phyloP scores from a whole-genome alignment of 164 flowering plant species.

The Nymphaea thermarum region DNA sequence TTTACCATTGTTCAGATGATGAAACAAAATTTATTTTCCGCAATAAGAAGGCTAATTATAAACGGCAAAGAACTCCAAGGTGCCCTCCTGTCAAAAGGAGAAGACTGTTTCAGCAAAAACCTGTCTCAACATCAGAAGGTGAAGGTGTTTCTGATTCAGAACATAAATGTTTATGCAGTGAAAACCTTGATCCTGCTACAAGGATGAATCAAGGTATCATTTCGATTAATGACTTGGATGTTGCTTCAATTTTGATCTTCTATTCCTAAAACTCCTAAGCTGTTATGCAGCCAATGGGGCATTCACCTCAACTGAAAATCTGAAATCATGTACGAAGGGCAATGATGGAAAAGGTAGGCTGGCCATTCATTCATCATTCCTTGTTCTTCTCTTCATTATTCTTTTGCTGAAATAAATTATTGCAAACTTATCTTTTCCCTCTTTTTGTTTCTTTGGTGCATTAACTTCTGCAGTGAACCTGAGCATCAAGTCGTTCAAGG shows the following conservation, averaged over 20 bases:
- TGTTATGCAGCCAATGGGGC: not conserved
- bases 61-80: slow-evolving; percentile 57
- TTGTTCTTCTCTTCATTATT: not conserved
- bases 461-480: slow-evolving; percentile 61
- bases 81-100: slow-evolving; percentile 62
- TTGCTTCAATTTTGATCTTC: not conserved
- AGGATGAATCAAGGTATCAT: slow-evolving; percentile 28
- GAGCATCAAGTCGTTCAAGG: slow-evolving; percentile 83
- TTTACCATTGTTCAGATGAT: slow-evolving; percentile 19
- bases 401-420: not conserved
- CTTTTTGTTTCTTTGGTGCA: not conserved
- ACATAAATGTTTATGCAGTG: slow-evolving; percentile 19
- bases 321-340: not conserved
- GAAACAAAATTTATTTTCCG: slow-evolving; percentile 26
- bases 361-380: not conserved
- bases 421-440: not conserved
- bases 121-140: slow-evolving; percentile 31
- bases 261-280: not conserved
- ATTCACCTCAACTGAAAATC: not conserved
- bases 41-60: slow-evolving; percentile 35
- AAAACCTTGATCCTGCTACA: slow-evolving; percentile 15
- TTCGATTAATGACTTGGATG: not conserved
- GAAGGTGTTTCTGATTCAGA: slow-evolving; percentile 26
- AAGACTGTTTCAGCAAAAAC: slow-evolving; percentile 28
- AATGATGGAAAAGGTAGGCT: not conserved